Percentiles rank a stretch among this genome's conserved stretches.
Conservation (phyloP, 257 asterid genomes). For the Ligustrum vulgare region DNA sequence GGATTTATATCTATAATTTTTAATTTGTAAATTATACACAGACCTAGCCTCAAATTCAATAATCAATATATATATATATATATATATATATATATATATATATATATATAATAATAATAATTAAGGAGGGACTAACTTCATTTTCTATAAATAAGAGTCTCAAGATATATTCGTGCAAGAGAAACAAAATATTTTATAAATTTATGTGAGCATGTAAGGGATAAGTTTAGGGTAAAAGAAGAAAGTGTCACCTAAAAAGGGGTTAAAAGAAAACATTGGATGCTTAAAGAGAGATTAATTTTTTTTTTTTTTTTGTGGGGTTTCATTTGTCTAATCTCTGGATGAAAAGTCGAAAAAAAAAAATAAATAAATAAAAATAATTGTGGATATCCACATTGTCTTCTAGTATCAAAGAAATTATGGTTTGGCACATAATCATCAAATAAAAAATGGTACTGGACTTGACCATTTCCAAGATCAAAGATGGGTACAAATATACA, state of each 20-base stretch:
- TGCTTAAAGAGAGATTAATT: slow-evolving; percentile 53
- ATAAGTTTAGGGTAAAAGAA: slow-evolving; percentile 14
- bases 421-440: slow-evolving; percentile 79
- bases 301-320: slow-evolving; percentile 41
- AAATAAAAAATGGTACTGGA: slow-evolving; percentile 22
- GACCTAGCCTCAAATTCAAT: neutral
- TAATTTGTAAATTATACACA: no score
- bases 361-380: slow-evolving; percentile 11
- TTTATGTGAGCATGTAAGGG: neutral
- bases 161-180: slow-evolving; percentile 31
- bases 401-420: slow-evolving; percentile 48
- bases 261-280: slow-evolving; percentile 65
- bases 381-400: slow-evolving; percentile 69
- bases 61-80: no score
- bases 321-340: slow-evolving; percentile 53
- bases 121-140: neutral
- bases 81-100: no score
- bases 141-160: neutral
- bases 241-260: slow-evolving; percentile 51
- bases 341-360: slow-evolving; percentile 2
- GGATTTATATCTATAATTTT: neutral
- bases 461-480: slow-evolving; percentile 45
- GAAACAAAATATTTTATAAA: slow-evolving; percentile 20
- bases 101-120: no score
- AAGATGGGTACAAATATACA: slow-evolving; percentile 18